Evolutionary conservation across 139 green algal species (phyloP).

Genomic region (Ulvella scutata): DNA sequence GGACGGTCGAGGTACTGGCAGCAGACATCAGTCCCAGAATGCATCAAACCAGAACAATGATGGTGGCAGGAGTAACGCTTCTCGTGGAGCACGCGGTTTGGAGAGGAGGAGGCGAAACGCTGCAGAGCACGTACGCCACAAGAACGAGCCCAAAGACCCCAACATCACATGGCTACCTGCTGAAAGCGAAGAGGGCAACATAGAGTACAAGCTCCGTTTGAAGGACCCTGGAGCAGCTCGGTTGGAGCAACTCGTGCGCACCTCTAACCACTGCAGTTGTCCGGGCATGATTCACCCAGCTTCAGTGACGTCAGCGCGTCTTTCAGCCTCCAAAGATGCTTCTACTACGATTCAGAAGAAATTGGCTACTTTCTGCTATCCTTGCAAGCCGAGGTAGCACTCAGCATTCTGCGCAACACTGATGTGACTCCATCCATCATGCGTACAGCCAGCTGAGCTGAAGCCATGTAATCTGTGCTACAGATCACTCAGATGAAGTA

Average conservation of each 20-base stretch:
- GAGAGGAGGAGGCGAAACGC: too few relatives aligned
- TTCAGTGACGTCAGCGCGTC: background rate
- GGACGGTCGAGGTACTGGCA: too few relatives aligned
- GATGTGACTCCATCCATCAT: too few relatives aligned
- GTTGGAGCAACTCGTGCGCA: constrained; percentile 65
- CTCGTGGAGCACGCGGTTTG: too few relatives aligned
- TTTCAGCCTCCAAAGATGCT: background rate
- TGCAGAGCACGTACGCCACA: background rate
- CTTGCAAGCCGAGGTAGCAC: background rate
- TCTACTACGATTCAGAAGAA: background rate
- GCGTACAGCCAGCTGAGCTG: too few relatives aligned
- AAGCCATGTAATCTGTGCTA: too few relatives aligned
- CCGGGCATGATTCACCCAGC: background rate
- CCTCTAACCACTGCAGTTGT: too few relatives aligned
- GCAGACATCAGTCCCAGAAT: too few relatives aligned
- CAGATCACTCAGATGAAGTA: constrained; percentile 80
- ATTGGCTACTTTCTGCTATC: background rate
- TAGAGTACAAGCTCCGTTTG: constrained; percentile 75
- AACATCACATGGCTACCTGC: constrained; percentile 23
- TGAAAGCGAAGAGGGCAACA: constrained; percentile 55
- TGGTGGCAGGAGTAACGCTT: too few relatives aligned
- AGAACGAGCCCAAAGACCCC: constrained; percentile 22
- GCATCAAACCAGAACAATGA: too few relatives aligned
- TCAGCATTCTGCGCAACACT: too few relatives aligned
- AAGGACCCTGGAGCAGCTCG: constrained; percentile 33